Base-by-base conservation (phyloP, 2,329 filamentous ascomycete species). In the Falciphora oryzae region DNA sequence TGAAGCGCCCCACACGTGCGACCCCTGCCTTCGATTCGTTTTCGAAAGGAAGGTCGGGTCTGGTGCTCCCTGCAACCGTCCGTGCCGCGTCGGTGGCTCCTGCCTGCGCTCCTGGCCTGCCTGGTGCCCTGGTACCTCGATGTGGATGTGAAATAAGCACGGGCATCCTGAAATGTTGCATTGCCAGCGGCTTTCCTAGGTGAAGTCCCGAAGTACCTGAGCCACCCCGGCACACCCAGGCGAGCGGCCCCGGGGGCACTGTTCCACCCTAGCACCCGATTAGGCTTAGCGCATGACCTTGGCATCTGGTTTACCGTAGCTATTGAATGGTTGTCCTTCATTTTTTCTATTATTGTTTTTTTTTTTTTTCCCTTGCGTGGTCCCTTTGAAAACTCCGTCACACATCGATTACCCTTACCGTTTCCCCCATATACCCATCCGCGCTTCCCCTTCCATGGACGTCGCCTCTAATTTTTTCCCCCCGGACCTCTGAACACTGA, bases 101-200 rank as follows among this genome's bases (percentile, higher is more conserved):
- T 67, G 3, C 65, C 66, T 7, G 56, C 38, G 13, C 64, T 65
- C 4, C 59, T 58, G 28, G 62, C 61, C 13, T 35, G 32, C 32
- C 32, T 35, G n/a, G 22, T 22, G n/a, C 44, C 18, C 44, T n/a
- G n/a, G 44, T 25, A n/a, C 44, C 18, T 53, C 44, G 38, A 44
- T 53, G 44, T 53, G 44, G 22, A 53, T 53, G 44, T 38, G 38
- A 61, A 61, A 61, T 25, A 61, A 61, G 59, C 59, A 61, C 59
- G 59, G 59, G 59, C 32, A 28, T 35, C 59, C 59, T 61, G 59
- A 61, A 61, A 61, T 61, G 59, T 61, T 61, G 59, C 59, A 61
- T 61, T 61, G 32, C 27, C 59, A 32, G 38, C 29, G 32, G 59
- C 32, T 61, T 61, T 31, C 13, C 29, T 32, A 38, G 59, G 32